Percentiles rank a stretch among this genome's conserved stretches.
phyloP scores from a whole-genome alignment of 345 rosid species.

The Excoecaria agallocha region DNA sequence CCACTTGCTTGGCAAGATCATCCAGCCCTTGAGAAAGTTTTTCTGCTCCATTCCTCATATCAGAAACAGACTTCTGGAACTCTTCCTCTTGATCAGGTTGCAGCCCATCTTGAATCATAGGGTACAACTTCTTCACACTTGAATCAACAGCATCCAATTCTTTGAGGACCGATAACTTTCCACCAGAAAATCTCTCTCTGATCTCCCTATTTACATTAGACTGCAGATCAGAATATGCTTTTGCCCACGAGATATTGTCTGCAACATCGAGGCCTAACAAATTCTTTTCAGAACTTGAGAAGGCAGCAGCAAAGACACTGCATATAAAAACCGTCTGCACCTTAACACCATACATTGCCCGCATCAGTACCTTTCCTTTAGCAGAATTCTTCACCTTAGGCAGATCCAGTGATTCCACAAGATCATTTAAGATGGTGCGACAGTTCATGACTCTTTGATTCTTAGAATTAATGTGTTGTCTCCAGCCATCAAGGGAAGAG shows the following conservation, averaged over 20 bases:
- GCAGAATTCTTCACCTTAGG: slow-evolving; percentile 88
- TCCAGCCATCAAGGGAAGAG: slow-evolving; percentile 75
- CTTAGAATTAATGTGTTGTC: slow-evolving; percentile 55
- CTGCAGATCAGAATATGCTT: slow-evolving; percentile 54
- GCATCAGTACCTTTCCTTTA: slow-evolving; percentile 87
- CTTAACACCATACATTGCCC: slow-evolving; percentile 83
- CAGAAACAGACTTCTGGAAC: slow-evolving; percentile 35
- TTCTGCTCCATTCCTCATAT: slow-evolving; percentile 43
- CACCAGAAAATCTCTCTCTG: slow-evolving; percentile 40
- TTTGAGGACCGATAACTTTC: slow-evolving; percentile 44
- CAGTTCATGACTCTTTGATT: slow-evolving; percentile 65
- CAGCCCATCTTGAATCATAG: slow-evolving; percentile 55
- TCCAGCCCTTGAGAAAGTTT: slow-evolving; percentile 67
- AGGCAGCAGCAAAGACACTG: slow-evolving; percentile 65
- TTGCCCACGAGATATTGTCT: slow-evolving; percentile 52
- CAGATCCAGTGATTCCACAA: slow-evolving; percentile 51
- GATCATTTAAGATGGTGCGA: slow-evolving; percentile 48
- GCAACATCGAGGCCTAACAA: slow-evolving; percentile 53
- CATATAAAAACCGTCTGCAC: slow-evolving; percentile 72
- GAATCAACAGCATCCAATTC: slow-evolving; percentile 65
- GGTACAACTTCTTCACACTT: slow-evolving; percentile 55
- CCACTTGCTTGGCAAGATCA: slow-evolving; percentile 60
- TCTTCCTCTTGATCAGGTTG: slow-evolving; percentile 35
- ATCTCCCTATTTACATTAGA: slow-evolving; percentile 48
- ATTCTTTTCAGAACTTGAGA: slow-evolving; percentile 61